phyloP scores from a whole-genome alignment of 2,329 filamentous ascomycete species.

The Botrytis fragariae region DNA sequence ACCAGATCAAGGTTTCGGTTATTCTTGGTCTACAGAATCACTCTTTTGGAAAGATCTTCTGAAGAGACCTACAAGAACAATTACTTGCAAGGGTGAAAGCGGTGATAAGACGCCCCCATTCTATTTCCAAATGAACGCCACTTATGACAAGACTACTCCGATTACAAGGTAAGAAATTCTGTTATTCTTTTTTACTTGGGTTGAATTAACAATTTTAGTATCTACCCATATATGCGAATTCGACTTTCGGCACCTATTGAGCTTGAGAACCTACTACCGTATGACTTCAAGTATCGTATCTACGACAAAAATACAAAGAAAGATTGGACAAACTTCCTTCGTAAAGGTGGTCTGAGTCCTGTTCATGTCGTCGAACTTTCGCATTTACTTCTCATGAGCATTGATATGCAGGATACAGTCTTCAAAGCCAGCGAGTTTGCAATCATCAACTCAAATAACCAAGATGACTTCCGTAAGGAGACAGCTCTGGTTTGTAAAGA shows the following conservation, averaged over 20 bases:
- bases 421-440: conserved; percentile 96
- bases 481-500: conserved; percentile 79
- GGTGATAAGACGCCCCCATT: conserved; percentile 77
- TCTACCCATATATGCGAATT: conserved; percentile 93
- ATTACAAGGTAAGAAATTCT: conserved; percentile 59
- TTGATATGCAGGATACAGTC: conserved; percentile 94
- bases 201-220: conserved; percentile 47
- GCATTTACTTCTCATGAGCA: conserved; percentile 84
- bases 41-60: conserved; percentile 92
- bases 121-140: conserved; percentile 93
- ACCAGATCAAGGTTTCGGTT: conserved; percentile 94
- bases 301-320: conserved; percentile 99
- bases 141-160: conserved; percentile 80
- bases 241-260: conserved; percentile 90
- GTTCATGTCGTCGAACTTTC: conserved; percentile 97
- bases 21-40: conserved; percentile 86
- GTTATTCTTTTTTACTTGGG: not conserved
- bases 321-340: conserved; percentile 97
- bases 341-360: conserved; percentile 94
- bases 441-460: conserved; percentile 87
- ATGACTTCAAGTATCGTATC: conserved; percentile 98
- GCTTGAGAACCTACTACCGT: conserved; percentile 89
- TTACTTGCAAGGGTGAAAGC: conserved; percentile 84
- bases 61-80: conserved; percentile 77
- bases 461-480: conserved; percentile 87